Evolutionary conservation across 2,329 filamentous ascomycete species (phyloP).

Genomic region (Ascochyta clinopodiicola): DNA sequence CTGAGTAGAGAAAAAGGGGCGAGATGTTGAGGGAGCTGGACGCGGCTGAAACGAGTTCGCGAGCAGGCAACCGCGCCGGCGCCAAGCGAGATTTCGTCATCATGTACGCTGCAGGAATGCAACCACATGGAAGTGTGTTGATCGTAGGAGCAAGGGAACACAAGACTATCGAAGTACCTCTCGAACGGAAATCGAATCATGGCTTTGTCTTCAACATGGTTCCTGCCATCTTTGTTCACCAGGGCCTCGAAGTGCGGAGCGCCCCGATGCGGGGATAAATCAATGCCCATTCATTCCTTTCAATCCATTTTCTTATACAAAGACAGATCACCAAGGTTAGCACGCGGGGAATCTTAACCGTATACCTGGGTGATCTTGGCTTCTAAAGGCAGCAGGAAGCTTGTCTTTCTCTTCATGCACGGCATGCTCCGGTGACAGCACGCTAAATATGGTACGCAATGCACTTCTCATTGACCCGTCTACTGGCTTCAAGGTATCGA

Average conservation of each 20-base stretch:
- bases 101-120: not conserved
- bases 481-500: not conserved
- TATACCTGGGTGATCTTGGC: not conserved
- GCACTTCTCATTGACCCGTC: not conserved
- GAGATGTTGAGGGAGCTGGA: not conserved
- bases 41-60: conserved; percentile 20
- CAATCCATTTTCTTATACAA: not conserved
- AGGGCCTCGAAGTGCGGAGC: conserved; percentile 9
- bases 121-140: not conserved
- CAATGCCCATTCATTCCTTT: not conserved
- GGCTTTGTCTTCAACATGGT: not conserved
- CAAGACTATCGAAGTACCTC: conserved; percentile 11
- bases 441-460: not conserved
- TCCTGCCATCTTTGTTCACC: conserved; percentile 3
- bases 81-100: conserved; percentile 15
- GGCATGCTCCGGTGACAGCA: not conserved
- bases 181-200: not conserved
- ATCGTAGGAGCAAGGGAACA: not conserved
- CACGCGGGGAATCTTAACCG: not conserved
- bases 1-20: not conserved
- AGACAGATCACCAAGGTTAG: not conserved
- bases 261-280: conserved; percentile 1
- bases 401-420: not conserved
- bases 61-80: conserved; percentile 8
- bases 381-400: not conserved